A percentile compares a stretch with the other conserved stretches of the same genome.
phyloP scores from a whole-genome alignment of 2,329 filamentous ascomycete species.

The Neobulgaria alba region DNA sequence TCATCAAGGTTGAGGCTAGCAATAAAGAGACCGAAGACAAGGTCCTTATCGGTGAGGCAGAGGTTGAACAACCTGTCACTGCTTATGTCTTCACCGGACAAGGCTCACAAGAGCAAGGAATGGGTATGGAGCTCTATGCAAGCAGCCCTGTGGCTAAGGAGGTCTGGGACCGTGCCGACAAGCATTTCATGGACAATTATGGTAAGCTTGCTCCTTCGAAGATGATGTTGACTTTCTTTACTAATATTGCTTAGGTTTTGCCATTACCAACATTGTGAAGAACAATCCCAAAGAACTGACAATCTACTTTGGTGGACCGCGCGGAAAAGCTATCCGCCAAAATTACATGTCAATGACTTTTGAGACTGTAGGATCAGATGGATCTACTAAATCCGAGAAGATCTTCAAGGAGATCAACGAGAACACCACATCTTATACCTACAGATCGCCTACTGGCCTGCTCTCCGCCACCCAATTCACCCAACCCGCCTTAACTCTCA shows the following conservation, averaged over 20 bases:
- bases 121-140: conserved; percentile 98
- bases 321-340: conserved; percentile 92
- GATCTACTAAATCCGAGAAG: conserved; percentile 92
- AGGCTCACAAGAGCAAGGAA: conserved; percentile 96
- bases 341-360: conserved; percentile 99
- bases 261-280: conserved; percentile 97
- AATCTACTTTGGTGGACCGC: conserved; percentile 93
- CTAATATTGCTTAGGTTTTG: conserved; percentile 56
- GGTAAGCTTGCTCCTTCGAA: conserved; percentile 44
- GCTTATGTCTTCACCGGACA: conserved; percentile 98
- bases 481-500: conserved; percentile 90
- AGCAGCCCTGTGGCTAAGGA: conserved; percentile 92
- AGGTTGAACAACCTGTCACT: conserved; percentile 94
- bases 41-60: conserved; percentile 87
- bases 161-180: conserved; percentile 96
- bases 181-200: conserved; percentile 97
- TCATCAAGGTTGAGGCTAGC: conserved; percentile 95
- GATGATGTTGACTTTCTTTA: conserved; percentile 6
- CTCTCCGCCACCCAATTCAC: conserved; percentile 98
- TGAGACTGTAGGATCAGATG: conserved; percentile 90
- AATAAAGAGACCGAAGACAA: conserved; percentile 97
- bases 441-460: conserved; percentile 87
- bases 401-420: conserved; percentile 99
- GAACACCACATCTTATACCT: conserved; percentile 90
- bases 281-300: conserved; percentile 99